A percentile compares a stretch with the other conserved stretches of the same genome.
phyloP scores from a whole-genome alignment of 805 yeast genomes.

The Scheffersomyces coipomensis region DNA sequence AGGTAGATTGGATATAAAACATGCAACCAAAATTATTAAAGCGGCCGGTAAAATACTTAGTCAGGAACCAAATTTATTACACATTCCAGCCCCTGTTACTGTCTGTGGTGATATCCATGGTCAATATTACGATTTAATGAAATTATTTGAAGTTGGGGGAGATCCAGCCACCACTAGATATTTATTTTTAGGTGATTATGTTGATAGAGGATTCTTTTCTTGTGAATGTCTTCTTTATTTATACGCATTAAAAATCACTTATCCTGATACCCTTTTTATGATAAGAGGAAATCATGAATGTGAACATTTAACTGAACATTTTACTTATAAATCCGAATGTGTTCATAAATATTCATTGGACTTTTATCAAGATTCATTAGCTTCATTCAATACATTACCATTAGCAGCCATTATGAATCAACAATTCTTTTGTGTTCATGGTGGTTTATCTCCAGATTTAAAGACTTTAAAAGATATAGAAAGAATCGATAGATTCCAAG shows the following conservation, averaged over 20 bases:
- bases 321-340: conserved; percentile 90
- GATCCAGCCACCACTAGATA: conserved; percentile 75
- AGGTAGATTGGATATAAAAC: conserved; percentile 73
- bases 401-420: conserved; percentile 91
- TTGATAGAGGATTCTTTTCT: conserved; percentile 90
- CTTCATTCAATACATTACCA: conserved; percentile 83
- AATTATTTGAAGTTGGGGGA: conserved; percentile 91
- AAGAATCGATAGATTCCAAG: conserved; percentile 74
- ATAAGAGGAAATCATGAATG: conserved; percentile 95
- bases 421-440: conserved; percentile 95
- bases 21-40: conserved; percentile 63
- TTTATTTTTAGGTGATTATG: conserved; percentile 89
- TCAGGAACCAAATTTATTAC: conserved; percentile 75
- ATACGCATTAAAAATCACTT: conserved; percentile 75
- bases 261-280: conserved; percentile 73
- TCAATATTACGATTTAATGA: conserved; percentile 85
- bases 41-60: conserved; percentile 63
- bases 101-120: conserved; percentile 99
- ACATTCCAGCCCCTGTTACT: conserved; percentile 89
- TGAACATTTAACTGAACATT: conserved; percentile 87
- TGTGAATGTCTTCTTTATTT: conserved; percentile 77
- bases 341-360: conserved; percentile 69
- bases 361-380: conserved; percentile 71
- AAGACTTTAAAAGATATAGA: conserved; percentile 66
- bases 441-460: conserved; percentile 89